phyloP scores from a whole-genome alignment of 306 rosid species.

The Delonix regia region DNA sequence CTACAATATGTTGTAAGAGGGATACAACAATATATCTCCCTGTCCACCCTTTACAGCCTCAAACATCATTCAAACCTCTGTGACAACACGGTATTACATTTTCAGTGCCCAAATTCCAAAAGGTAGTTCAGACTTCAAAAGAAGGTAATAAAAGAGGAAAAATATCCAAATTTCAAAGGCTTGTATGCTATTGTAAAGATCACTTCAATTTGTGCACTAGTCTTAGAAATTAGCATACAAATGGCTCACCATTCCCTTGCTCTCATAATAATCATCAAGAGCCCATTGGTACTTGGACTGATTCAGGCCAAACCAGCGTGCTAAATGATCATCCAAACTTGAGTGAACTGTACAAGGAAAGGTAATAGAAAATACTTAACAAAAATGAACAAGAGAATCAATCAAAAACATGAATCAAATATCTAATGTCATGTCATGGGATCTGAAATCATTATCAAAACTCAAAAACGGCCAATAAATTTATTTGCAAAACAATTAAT shows the following conservation, averaged over 20 bases:
- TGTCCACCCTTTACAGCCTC: neutral
- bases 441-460: constrained; percentile 4
- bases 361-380: neutral
- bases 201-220: neutral
- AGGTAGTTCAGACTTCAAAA: neutral
- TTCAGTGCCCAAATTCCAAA: neutral
- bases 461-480: neutral
- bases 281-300: constrained; percentile 89
- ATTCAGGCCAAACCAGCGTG: constrained; percentile 76
- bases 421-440: neutral
- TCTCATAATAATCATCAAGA: constrained; percentile 69
- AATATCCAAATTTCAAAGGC: neutral
- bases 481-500: neutral
- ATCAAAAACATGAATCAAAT: neutral
- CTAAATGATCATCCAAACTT: constrained; percentile 74
- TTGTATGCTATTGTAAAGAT: neutral
- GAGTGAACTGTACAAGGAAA: constrained; percentile 56
- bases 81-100: neutral
- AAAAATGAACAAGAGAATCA: neutral
- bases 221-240: neutral
- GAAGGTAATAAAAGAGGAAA: neutral
- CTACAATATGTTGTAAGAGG: neutral
- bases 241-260: constrained; percentile 68
- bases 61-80: neutral
- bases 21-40: neutral